Evolutionary conservation across 495 filamentous ascomycete genomes (phyloP), one percentile per base, ranked within the genome.

Genomic region (Penicillium atrosanguineum): DNA sequence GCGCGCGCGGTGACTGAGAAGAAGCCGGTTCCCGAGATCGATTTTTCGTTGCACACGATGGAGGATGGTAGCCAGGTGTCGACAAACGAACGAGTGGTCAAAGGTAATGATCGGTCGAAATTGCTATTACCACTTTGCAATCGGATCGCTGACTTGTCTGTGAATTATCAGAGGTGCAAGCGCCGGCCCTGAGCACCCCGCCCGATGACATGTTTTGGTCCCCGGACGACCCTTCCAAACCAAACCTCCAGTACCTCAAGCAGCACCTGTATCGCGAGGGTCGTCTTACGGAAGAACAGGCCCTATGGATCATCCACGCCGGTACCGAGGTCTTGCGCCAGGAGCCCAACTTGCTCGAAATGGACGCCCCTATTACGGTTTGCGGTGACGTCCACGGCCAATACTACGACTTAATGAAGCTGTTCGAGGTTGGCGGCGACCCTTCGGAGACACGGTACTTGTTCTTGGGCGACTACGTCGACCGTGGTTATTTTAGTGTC

Each of bases 321-420:
- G 94, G 93, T 50, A 89, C 89, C 36, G 84, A 96, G 65, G 68
- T 97, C 28, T 78, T 98, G 48, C 85, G 83, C 56, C 76, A 83
- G 38, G 94, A 98, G 73, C 94, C 94, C 31, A 98, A 97, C 70
- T 78, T 98, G 44, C 82, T 98, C 54, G 94, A 98, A 78, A 97
- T 98, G 94, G 94, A 98, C 75, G 94, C 94, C 28, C 94, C 94
- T 25, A 98, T 98, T 69, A 98, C 94, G n/a, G 94, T 98, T 34
- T 98, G 94, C 66, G 94, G 94, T 63, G 94, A 98, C 66, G 91
- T 98, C 48, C 94, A 98, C 72, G 94, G 94, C 50, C 94, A 98
- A 75, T 98, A 96, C 72, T 97, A 95, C 64, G 94, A 98, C 74
- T 72, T 98, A 69, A 98, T 98, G 94, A 98, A 98, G 78, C 81